Evolutionary conservation across 2,329 filamentous ascomycete species (phyloP), one percentile per base, ranked within the genome.

Genomic region (Sporothrix pseudoabietina): DNA sequence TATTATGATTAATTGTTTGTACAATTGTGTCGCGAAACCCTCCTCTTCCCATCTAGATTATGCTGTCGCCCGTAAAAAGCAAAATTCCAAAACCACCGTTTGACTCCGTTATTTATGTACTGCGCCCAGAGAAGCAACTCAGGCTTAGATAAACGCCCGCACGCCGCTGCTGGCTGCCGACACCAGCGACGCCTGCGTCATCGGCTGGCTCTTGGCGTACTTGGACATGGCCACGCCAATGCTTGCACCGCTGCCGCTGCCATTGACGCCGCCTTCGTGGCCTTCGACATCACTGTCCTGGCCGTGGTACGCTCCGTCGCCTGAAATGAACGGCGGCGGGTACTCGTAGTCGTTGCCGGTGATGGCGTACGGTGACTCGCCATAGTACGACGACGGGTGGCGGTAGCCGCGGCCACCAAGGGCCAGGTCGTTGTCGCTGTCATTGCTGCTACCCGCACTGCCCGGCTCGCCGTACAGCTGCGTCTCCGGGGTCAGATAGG

Each of bases 221-320:
- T 68, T 66, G 59, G 74, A 75, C 49, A 76, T 72, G 14, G 75
- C 74, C 52, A 74, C 19, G n/a, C 74, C 74, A 22, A 75, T 72
- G 63, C 26, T 63, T 8, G 66, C 44, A 3, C n/a, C 22, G 39
- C 69, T 71, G 69, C 54, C 69, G 35, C 22, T 7, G 41, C 54
- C 30, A 30, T 54, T 52, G 39, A 39, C 41, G 19, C 26, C 22
- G 22, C 10, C 59, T 32, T 9, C 61, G 4, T 54, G 19, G 19
- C 16, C 68, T 35, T 44, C 52, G 12, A 32, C 54, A 10, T 16
- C 52, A 12, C 35, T 5, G 4, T 30, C 54, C 4, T 41, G 12
- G 22, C 22, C 22, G 47, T 63, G 26, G 49, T 22, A 57, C 4
- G 22, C n/a, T 5, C 55, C 66, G 47, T 69, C 66, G 16, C 39